Percentiles rank a stretch among this genome's conserved stretches.
These are phyloP conservation scores for Candida frijolesensis DNA, from an alignment of 1,139 yeast species.

Conservation along the genomic window DNA sequence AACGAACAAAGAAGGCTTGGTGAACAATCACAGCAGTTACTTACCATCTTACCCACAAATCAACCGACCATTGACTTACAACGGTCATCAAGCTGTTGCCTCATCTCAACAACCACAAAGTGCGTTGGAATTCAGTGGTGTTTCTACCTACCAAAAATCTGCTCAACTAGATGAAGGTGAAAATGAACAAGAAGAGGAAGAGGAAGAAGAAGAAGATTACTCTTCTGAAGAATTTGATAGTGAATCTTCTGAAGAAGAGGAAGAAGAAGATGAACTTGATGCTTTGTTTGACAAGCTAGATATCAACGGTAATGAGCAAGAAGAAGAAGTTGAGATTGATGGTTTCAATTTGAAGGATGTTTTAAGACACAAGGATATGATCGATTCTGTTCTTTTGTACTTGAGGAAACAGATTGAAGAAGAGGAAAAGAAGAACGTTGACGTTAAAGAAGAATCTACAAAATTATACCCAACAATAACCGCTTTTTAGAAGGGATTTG, in stretches of 20 bases:
- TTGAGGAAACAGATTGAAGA: constrained; percentile 23
- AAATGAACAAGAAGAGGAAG: constrained; percentile 5
- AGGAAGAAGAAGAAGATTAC: constrained; percentile 16
- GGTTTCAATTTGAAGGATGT: constrained; percentile 31
- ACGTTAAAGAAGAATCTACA: constrained; percentile 15
- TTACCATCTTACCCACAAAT: constrained; percentile 36
- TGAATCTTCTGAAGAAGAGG: constrained; percentile 8
- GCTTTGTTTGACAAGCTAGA: constrained; percentile 19
- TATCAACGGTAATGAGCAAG: constrained; percentile 11
- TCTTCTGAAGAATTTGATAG: constrained; percentile 9
- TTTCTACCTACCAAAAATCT: constrained; percentile 41
- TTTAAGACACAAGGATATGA: constrained; percentile 41
- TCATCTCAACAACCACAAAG: constrained; percentile 19
- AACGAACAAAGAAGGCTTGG: constrained; percentile 15
- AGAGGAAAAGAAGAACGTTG: constrained; percentile 12
- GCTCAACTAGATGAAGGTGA: constrained; percentile 22
- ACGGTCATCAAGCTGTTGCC: constrained; percentile 5
- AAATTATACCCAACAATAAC: constrained; percentile 46
- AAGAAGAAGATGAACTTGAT: constrained; percentile 8
- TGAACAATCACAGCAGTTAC: constrained; percentile 24
- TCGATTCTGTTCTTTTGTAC: constrained; percentile 31
- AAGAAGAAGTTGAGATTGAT: constrained; percentile 14
- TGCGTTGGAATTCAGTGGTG: constrained; percentile 42
- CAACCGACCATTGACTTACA: constrained; percentile 28
- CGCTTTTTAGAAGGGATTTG: constrained; percentile 33